These are phyloP conservation scores for Salix viminalis DNA, from an alignment of 345 rosid species.

Conservation along the genomic window DNA sequence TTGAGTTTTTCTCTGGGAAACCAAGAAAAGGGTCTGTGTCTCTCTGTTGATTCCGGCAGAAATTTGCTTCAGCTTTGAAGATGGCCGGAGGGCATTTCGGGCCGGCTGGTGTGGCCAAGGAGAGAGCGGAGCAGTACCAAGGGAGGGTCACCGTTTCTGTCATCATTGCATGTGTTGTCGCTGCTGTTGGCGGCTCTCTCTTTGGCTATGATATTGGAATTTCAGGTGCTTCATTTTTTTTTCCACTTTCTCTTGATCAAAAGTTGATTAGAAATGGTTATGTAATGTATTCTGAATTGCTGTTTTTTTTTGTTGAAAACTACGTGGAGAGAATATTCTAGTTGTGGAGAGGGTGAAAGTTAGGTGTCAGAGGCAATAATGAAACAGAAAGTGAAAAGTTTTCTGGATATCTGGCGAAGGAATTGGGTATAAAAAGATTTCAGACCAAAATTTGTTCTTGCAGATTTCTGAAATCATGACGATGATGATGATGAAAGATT, in stretches of 20 bases:
- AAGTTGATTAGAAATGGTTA: background rate
- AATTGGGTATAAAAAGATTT: background rate
- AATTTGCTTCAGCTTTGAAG: conserved; percentile 1
- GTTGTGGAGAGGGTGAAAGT: background rate
- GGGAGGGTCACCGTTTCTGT: conserved; percentile 75
- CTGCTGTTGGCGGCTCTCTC: conserved; percentile 81
- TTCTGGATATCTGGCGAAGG: background rate
- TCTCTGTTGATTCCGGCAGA: background rate
- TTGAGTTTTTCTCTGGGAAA: background rate
- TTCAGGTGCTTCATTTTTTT: conserved; percentile 45
- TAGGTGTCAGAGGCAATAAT: background rate
- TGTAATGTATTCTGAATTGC: background rate
- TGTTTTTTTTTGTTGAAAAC: background rate
- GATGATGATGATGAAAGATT: background rate
- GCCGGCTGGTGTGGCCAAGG: conserved; percentile 76
- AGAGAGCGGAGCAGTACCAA: conserved; percentile 70
- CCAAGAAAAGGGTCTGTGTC: background rate
- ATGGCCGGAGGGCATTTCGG: conserved; percentile 83
- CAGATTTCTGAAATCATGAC: background rate
- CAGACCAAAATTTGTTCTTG: background rate
- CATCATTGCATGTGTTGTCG: conserved; percentile 58
- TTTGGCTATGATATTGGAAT: conserved; percentile 93
- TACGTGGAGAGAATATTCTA: conserved; percentile 3
- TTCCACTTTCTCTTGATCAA: background rate
- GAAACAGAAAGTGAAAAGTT: background rate